Base-by-base conservation (phyloP, 2,329 filamentous ascomycete species). In the Penicillium janthinellum region DNA sequence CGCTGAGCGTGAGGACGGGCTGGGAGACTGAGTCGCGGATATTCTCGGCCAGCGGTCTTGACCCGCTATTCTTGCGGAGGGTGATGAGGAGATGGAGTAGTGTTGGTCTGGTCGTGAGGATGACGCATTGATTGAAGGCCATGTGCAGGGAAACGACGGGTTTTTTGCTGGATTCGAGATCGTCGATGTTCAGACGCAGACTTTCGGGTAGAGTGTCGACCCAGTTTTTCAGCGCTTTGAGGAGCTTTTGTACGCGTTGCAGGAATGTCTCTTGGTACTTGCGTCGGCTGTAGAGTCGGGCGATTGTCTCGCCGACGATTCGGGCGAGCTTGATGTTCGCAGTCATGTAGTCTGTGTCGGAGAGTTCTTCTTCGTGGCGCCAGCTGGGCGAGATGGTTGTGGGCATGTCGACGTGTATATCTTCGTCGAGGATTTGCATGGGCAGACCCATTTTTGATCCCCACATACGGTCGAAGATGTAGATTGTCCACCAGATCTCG, bases 371-470 rank as follows among this genome's bases (percentile, higher is more conserved):
- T 20, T 71, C 67, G 25, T 77, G 73, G 37, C 70, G 61, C 52
- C 67, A 67, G 15, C 62, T 61, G 2, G 75, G 72, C 12, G 62
- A 65, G 5, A 74, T 67, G 2, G 67, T 68, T 15, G 73, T 75
- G 4, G 76, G 76, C 64, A 77, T 70, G 54, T 77, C 73, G 31
- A 75, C 67, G 38, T 77, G 75, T 44, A 78, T 82, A 17, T 82
- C 81, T 38, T 80, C 75, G 53, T 84, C 81, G 12, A 77, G 75
- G 5, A 84, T 78, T 41, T 80, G 79, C 6, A 80, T 75, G 0
- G 82, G 80, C 25, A 82, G 76, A 0, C 81, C 80, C 53, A 83
- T 74, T 49, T 82, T 80, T 0, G 80, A 79, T 3, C 79, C 79
- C 75, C 78, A 82, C 72, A 83, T 78, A 2, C 81, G 75, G 57